Evolutionary conservation across 169 alveolate species (phyloP).

Genomic region (Besnoitia besnoiti): DNA sequence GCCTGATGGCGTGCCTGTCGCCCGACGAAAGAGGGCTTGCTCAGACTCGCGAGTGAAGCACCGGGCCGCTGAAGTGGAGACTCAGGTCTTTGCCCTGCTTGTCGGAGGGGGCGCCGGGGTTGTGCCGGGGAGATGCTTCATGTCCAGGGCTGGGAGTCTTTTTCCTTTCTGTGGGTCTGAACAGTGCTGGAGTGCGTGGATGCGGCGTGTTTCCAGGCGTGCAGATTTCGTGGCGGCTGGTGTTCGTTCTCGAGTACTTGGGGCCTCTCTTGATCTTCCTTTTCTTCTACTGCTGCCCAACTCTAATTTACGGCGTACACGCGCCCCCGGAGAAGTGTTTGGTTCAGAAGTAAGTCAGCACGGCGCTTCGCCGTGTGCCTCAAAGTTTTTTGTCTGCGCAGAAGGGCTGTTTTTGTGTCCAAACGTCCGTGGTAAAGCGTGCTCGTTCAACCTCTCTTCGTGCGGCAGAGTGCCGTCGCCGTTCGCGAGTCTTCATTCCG

Average conservation of each 20-base stretch:
- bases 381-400: neutral
- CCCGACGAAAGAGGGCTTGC: no score
- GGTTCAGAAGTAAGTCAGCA: constrained; percentile 70
- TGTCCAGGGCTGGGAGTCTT: no score
- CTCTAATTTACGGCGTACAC: constrained; percentile 79
- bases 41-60: no score
- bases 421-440: neutral
- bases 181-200: no score
- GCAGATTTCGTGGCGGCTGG: constrained; percentile 97
- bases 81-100: no score
- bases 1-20: no score
- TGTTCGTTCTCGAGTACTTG: constrained; percentile 94
- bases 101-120: no score
- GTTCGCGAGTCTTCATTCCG: no score
- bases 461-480: no score
- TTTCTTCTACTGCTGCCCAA: constrained; percentile 87
- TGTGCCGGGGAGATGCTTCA: no score
- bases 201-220: constrained; percentile 49
- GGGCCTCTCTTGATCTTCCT: constrained; percentile 97
- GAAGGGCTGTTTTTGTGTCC: neutral
- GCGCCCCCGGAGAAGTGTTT: constrained; percentile 71
- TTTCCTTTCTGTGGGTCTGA: neutral
- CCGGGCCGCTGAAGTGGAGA: no score
- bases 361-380: no score
- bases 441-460: neutral